Evolutionary conservation across 164 flowering plant species (phyloP).

Genomic region (Liriodendron chinense): DNA sequence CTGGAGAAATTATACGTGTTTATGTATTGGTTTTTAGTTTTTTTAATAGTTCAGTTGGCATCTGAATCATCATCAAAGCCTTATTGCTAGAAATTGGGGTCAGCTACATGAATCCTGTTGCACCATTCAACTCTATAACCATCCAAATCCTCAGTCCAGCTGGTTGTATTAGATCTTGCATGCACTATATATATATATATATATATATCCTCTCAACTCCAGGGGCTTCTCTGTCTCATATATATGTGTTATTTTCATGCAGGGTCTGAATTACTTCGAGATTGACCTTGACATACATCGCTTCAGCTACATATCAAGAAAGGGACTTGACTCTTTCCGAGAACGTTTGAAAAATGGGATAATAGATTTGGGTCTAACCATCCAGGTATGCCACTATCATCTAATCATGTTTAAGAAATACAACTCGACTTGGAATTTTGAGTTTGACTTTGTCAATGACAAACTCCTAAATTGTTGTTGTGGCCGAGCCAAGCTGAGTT

Average conservation of each 20-base stretch:
- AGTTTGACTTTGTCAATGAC: not conserved
- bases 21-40: too few species aligned
- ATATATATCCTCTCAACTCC: not conserved
- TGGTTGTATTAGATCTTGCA: too few species aligned
- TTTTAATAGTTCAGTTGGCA: too few species aligned
- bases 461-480: not conserved
- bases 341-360: constrained; percentile 76
- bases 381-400: constrained; percentile 55
- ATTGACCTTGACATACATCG: constrained; percentile 95
- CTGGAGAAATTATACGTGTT: too few species aligned
- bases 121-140: too few species aligned
- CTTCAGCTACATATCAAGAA: constrained; percentile 91
- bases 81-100: too few species aligned
- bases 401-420: not conserved
- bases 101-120: too few species aligned
- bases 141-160: too few species aligned
- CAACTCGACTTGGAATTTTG: not conserved
- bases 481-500: not conserved
- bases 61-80: too few species aligned
- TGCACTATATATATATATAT: too few species aligned
- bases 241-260: constrained; percentile 13
- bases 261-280: constrained; percentile 94
- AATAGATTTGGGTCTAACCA: constrained; percentile 81
- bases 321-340: constrained; percentile 84
- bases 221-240: not conserved